Evolutionary conservation across 805 yeast species (phyloP).

Genomic region (Isabelozyma pseudorhagii): DNA sequence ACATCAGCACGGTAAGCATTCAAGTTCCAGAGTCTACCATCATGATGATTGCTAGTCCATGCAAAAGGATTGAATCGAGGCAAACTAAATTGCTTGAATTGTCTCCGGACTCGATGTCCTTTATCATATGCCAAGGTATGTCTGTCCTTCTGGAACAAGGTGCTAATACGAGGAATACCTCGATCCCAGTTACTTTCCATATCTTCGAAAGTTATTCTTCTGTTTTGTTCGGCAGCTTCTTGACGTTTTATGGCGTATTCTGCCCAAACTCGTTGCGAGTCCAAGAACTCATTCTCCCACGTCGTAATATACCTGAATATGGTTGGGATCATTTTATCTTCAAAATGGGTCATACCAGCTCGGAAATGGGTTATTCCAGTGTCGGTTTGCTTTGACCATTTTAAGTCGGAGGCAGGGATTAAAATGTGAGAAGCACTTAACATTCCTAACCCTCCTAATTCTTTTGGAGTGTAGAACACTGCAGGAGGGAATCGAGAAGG

Average conservation of each 20-base stretch:
- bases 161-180: conserved; percentile 94
- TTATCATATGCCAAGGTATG: conserved; percentile 93
- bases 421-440: conserved; percentile 93
- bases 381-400: conserved; percentile 91
- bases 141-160: conserved; percentile 90
- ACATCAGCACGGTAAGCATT: conserved; percentile 93
- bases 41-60: conserved; percentile 95
- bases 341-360: conserved; percentile 85
- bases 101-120: conserved; percentile 83
- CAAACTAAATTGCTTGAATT: conserved; percentile 69
- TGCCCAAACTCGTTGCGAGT: conserved; percentile 96
- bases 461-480: conserved; percentile 96
- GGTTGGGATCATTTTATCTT: conserved; percentile 84
- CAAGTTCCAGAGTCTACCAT: conserved; percentile 93
- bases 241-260: conserved; percentile 89
- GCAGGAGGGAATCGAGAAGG: conserved; percentile 99
- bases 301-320: conserved; percentile 87
- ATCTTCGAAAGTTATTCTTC: conserved; percentile 88
- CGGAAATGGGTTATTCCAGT: conserved; percentile 93
- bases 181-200: conserved; percentile 94
- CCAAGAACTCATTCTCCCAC: conserved; percentile 95
- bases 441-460: conserved; percentile 97
- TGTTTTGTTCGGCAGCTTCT: conserved; percentile 81
- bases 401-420: conserved; percentile 88
- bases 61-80: conserved; percentile 84